Percentiles rank a stretch among this genome's conserved stretches.
Evolutionary conservation across 2,329 filamentous ascomycete species (phyloP).

Genomic region (Cytospora piceae): DNA sequence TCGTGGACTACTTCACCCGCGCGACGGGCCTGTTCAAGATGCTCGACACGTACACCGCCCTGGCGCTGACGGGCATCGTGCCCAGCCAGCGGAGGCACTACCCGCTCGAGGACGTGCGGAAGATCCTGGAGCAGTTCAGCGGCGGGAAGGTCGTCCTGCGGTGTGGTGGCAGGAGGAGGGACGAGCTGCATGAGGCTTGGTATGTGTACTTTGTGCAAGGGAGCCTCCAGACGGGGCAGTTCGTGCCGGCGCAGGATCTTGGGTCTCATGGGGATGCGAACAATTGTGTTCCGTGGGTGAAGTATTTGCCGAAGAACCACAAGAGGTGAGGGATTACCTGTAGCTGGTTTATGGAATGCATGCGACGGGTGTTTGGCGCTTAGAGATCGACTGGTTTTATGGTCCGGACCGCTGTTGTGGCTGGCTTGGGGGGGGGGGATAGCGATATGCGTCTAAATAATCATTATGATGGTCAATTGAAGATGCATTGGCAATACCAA

Average conservation of each 20-base stretch:
- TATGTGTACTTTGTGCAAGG: conserved; percentile 58
- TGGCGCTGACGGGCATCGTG: conserved; percentile 44
- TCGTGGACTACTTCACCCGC: conserved; percentile 51
- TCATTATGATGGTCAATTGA: neutral
- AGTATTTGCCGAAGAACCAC: conserved; percentile 46
- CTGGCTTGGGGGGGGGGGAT: neutral
- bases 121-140: conserved; percentile 48
- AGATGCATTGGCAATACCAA: neutral
- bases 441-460: neutral
- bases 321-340: conserved; percentile 24
- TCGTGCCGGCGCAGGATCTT: conserved; percentile 47
- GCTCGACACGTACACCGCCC: conserved; percentile 48
- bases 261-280: conserved; percentile 44
- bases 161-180: conserved; percentile 43
- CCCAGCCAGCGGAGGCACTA: conserved; percentile 44
- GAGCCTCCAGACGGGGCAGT: conserved; percentile 53
- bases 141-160: conserved; percentile 50
- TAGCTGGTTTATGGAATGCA: neutral
- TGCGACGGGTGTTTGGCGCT: conserved; percentile 9
- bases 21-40: conserved; percentile 47
- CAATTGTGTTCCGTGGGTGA: conserved; percentile 45
- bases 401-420: no score
- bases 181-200: conserved; percentile 55
- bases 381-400: neutral
- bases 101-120: conserved; percentile 47